phyloP scores from a whole-genome alignment of 805 yeast species.

The Saccharomyces kudriavzevii region DNA sequence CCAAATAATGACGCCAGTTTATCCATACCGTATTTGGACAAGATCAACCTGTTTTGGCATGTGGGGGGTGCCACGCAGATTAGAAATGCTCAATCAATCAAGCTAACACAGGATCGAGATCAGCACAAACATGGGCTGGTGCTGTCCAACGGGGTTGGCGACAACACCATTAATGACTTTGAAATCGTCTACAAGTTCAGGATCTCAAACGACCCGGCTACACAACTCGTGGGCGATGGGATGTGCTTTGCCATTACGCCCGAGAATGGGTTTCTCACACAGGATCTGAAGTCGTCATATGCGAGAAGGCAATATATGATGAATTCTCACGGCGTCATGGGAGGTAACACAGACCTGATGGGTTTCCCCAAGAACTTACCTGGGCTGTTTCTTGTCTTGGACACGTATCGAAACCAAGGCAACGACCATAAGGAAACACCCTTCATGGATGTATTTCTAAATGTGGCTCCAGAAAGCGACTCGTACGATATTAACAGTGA shows the following conservation, averaged over 20 bases:
- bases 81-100: conserved; percentile 20
- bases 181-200: conserved; percentile 20
- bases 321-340: conserved; percentile 24
- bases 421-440: conserved; percentile 10
- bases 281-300: conserved; percentile 20
- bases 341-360: conserved; percentile 21
- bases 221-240: conserved; percentile 21
- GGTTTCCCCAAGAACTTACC: conserved; percentile 29
- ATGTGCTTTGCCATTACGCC: conserved; percentile 21
- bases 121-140: conserved; percentile 16
- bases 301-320: conserved; percentile 23
- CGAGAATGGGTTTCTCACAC: conserved; percentile 23
- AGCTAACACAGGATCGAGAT: conserved; percentile 15
- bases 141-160: conserved; percentile 29
- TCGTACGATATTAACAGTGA: conserved; percentile 20
- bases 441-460: conserved; percentile 19
- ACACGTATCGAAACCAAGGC: conserved; percentile 16
- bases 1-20: conserved; percentile 24
- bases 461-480: conserved; percentile 19
- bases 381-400: conserved; percentile 23
- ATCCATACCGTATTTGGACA: conserved; percentile 23
- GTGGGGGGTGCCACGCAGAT: conserved; percentile 25
- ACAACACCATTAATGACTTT: conserved; percentile 27
- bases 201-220: conserved; percentile 4
- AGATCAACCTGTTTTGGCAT: conserved; percentile 24